A percentile compares a stretch with the other conserved stretches of the same genome.
phyloP scores from a whole-genome alignment of 352 stramenopile species.

The Aphanomyces stellatus region DNA sequence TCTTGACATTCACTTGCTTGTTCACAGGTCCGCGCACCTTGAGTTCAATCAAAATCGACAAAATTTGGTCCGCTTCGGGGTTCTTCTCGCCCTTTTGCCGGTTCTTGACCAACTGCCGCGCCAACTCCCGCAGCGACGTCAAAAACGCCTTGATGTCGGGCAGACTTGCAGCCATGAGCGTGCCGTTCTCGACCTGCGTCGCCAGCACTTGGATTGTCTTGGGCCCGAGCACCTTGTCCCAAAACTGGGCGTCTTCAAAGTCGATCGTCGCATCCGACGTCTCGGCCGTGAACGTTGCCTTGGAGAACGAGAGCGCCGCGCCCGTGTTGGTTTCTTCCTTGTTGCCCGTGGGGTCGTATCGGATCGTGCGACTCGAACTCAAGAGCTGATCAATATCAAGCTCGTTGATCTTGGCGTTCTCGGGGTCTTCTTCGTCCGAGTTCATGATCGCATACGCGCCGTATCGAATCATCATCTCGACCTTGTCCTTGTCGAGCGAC shows the following conservation, averaged over 20 bases:
- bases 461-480: constrained; percentile 96
- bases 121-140: constrained; percentile 63
- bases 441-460: constrained; percentile 97
- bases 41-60: constrained; percentile 82
- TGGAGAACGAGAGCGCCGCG: constrained; percentile 76
- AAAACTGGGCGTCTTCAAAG: constrained; percentile 88
- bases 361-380: constrained; percentile 78
- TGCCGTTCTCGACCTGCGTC: constrained; percentile 82
- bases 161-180: constrained; percentile 53
- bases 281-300: constrained; percentile 81
- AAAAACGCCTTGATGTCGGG: constrained; percentile 80
- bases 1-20: constrained; percentile 71
- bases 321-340: constrained; percentile 33
- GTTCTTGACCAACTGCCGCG: constrained; percentile 73
- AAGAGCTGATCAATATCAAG: constrained; percentile 84
- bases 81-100: constrained; percentile 75
- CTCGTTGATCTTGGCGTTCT: constrained; percentile 84
- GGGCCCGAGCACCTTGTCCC: constrained; percentile 83
- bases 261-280: constrained; percentile 82
- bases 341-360: constrained; percentile 68
- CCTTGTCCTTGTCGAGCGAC: constrained; percentile 95
- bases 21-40: constrained; percentile 77
- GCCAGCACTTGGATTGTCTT: constrained; percentile 82
- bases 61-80: constrained; percentile 72
- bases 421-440: constrained; percentile 89